Evolutionary conservation across 2,329 filamentous ascomycete species (phyloP), one percentile per base, ranked within the genome.

Genomic region (Fusarium scirpi): DNA sequence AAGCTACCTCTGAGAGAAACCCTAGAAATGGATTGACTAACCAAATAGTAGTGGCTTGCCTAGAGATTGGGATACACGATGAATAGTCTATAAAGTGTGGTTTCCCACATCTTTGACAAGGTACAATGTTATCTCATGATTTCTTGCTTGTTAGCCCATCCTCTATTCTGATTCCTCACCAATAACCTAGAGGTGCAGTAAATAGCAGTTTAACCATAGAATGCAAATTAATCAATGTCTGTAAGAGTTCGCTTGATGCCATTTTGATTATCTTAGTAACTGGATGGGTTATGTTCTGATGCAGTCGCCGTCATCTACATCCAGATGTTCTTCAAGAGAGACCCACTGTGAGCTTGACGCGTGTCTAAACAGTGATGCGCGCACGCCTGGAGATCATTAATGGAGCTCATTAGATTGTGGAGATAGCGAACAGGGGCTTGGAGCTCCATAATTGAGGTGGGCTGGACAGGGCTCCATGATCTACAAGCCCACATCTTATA

Each of bases 101-200:
- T 4, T 38, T 12, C 10, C 18, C 10, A 12, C 1, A 12, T 38
- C 3, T 38, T 38, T 0, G 18, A 38, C 6, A 2, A n/a, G 10
- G 3, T 12, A 12, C 10, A 38, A 4, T n/a, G 16, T n/a, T 12
- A 11, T 6, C 0, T 0, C 3, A 1, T 4, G 6, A 38, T 11
- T 3, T n/a, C 10, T 0, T 38, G 18, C 10, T n/a, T 4, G 10
- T n/a, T n/a, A 10, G 10, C 3, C 6, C 18, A 4, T n/a, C 6
- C 9, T n/a, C 10, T 11, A 0, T n/a, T 18, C 16, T 18, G 1
- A 2, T 18, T 34, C 9, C 32, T 34, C 32, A 6, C 18, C 16
- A 34, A 15, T 13, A 7, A 30, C 29, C 11, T 30, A 7, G 12
- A 7, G 6, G 6, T 13, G 13, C 29, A 30, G 30, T 4, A 16